These are phyloP conservation scores for Colletotrichum simmondsii DNA, from an alignment of 2,329 filamentous ascomycete species.

Conservation along the genomic window DNA sequence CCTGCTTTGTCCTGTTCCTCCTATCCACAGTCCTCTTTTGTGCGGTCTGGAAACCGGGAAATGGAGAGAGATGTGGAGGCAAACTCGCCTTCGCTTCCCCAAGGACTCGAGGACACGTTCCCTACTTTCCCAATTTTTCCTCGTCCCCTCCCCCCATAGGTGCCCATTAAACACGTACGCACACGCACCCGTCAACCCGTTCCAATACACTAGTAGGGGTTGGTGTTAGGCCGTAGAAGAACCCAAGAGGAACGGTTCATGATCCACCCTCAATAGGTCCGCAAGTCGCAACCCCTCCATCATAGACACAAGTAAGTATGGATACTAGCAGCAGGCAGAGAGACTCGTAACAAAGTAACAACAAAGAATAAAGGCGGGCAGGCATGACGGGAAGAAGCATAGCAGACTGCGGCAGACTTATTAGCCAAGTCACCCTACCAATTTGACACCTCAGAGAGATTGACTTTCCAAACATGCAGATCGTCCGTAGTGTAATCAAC, in stretches of 20 bases:
- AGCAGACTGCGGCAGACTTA: background rate
- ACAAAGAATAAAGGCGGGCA: background rate
- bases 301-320: background rate
- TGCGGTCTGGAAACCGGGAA: slow-evolving; percentile 14
- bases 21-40: background rate
- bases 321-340: background rate
- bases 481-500: background rate
- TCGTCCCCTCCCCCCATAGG: background rate
- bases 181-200: slow-evolving; percentile 12
- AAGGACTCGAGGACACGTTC: slow-evolving; percentile 33
- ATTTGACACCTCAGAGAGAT: background rate
- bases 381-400: background rate
- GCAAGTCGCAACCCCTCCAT: background rate
- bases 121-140: slow-evolving; percentile 11
- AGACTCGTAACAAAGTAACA: background rate
- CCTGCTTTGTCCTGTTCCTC: slow-evolving; percentile 9
- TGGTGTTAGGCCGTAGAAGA: background rate
- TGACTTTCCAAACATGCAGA: background rate
- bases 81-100: slow-evolving; percentile 22
- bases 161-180: slow-evolving; percentile 5
- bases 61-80: slow-evolving; percentile 22
- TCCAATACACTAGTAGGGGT: slow-evolving; percentile 8
- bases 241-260: background rate
- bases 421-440: background rate
- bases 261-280: background rate